These are phyloP conservation scores for Hsuehochloa calcarea DNA, from an alignment of 176 grass and related monocot species.

Conservation along the genomic window DNA sequence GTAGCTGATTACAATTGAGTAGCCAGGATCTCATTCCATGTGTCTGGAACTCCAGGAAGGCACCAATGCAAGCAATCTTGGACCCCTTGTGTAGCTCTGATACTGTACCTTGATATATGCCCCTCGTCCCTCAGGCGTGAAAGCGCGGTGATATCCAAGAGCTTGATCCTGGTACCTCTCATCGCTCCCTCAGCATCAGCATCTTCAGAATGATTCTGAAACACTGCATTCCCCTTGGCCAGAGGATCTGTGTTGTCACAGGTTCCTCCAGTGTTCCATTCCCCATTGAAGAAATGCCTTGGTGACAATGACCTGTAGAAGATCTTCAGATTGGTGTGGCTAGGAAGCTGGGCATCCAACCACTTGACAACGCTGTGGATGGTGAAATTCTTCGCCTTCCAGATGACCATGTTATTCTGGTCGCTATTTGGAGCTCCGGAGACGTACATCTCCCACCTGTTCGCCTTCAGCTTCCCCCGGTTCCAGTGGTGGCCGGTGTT, in stretches of 20 bases:
- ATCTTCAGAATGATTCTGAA: slow-evolving; percentile 36
- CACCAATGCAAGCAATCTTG: slow-evolving; percentile 61
- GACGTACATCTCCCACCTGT: slow-evolving; percentile 45
- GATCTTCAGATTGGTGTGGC: slow-evolving; percentile 31
- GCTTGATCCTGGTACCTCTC: slow-evolving; percentile 40
- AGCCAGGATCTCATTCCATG: slow-evolving; percentile 62
- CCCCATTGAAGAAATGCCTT: slow-evolving; percentile 55
- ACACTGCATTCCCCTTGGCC: slow-evolving; percentile 17
- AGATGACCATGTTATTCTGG: slow-evolving; percentile 6
- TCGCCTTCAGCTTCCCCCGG: slow-evolving; percentile 45
- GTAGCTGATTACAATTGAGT: slow-evolving; percentile 38
- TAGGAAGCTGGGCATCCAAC: slow-evolving; percentile 37
- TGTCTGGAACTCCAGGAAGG: slow-evolving; percentile 57
- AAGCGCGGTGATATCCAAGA: slow-evolving; percentile 51
- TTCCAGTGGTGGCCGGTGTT: slow-evolving; percentile 61
- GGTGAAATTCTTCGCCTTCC: slow-evolving; percentile 41
- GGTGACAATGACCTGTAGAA: slow-evolving; percentile 58
- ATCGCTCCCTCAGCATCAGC: slow-evolving; percentile 14
- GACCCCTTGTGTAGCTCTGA: slow-evolving; percentile 31
- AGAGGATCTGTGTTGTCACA: slow-evolving; percentile 38
- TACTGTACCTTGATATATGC: slow-evolving; percentile 53
- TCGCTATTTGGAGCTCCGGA: slow-evolving; percentile 26
- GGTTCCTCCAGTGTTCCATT: slow-evolving; percentile 53
- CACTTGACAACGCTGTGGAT: slow-evolving; percentile 47
- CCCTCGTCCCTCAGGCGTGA: slow-evolving; percentile 50